Evolutionary conservation across 495 filamentous ascomycete species (phyloP), one percentile per base, ranked within the genome.

Genomic region (Penicillium coffeae): DNA sequence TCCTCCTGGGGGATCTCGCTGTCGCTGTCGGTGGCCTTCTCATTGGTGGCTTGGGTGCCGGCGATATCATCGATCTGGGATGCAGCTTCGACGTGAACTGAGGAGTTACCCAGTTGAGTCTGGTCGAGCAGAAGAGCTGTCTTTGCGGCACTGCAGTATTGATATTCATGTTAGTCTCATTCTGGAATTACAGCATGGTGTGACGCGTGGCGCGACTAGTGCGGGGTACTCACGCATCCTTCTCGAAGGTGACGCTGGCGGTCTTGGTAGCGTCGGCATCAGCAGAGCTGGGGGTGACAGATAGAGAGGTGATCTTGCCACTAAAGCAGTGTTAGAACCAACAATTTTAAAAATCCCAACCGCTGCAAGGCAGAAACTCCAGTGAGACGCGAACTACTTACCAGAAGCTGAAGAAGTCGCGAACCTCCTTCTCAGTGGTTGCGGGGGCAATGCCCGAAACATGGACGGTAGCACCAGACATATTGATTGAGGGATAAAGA

Each of bases 391-490:
- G 37, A 47, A 39, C 8, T 39, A 55, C 80, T 64, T 78, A 93
- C 89, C 93, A 98, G 83, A 97, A 98, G 72, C 87, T 93, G 78
- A 98, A 98, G 82, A 98, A 98, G 58, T 94, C 90, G 56, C 81
- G 83, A 51, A 98, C 80, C 69, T 98, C 89, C 72, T 91, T 87
- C 67, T 97, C 89, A 51, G 81, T 78, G 39, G 91, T 95, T 53
- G 81, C 60, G 47, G 75, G 61, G 52, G 86, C 79, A 71, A 98
- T 96, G 72, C 91, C 90, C 72, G 89, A 86, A 45, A 80, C 77
- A 55, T 80, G 74, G 19, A 80, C 74, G 14, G 75, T 77, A 32
- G 69, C 62, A 51, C 55, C 57, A 54, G 77, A 74, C 77, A 80
- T 80, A 51, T 10, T 70, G 56, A 10, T n/a, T n/a, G 41, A 15